These are phyloP conservation scores for Royoungia palumana DNA, from an alignment of 768 basidiomycete genomes.

Conservation along the genomic window DNA sequence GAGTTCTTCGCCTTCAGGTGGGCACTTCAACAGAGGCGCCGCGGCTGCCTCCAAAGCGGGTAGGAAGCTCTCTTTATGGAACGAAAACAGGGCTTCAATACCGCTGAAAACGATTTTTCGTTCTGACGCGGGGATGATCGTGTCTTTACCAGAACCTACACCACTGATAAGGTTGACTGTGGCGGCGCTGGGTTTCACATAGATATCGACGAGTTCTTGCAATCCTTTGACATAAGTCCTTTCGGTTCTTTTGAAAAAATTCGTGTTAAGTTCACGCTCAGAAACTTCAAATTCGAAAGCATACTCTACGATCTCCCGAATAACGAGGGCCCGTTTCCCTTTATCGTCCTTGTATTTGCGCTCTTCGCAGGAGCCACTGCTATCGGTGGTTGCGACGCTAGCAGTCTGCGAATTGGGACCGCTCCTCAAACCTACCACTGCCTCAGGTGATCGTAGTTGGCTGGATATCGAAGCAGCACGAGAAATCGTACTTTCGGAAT, in stretches of 20 bases:
- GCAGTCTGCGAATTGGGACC: conserved; percentile 61
- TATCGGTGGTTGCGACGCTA: conserved; percentile 73
- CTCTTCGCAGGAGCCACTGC: conserved; percentile 70
- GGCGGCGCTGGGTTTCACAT: conserved; percentile 79
- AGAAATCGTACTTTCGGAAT: conserved; percentile 50
- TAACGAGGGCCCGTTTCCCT: conserved; percentile 73
- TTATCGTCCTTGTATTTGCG: conserved; percentile 92
- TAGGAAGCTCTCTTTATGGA: conserved; percentile 91
- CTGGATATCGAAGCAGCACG: conserved; percentile 47
- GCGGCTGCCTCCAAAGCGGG: conserved; percentile 84
- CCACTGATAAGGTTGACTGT: conserved; percentile 68
- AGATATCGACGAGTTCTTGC: conserved; percentile 91
- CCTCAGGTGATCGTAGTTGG: conserved; percentile 65
- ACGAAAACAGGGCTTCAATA: conserved; percentile 83
- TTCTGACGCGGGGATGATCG: conserved; percentile 79
- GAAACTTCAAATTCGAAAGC: conserved; percentile 29
- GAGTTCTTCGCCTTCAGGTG: conserved; percentile 42
- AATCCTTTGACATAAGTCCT: conserved; percentile 93
- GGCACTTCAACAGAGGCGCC: conserved; percentile 56
- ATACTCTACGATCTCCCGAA: conserved; percentile 89
- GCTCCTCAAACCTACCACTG: conserved; percentile 57
- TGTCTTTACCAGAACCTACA: conserved; percentile 74
- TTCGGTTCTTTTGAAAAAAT: conserved; percentile 66
- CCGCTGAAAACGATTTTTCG: conserved; percentile 91
- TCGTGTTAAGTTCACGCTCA: conserved; percentile 7